These are phyloP conservation scores for Sanghuangporus baumii DNA, from an alignment of 1,284 basidiomycete genomes.

Conservation along the genomic window DNA sequence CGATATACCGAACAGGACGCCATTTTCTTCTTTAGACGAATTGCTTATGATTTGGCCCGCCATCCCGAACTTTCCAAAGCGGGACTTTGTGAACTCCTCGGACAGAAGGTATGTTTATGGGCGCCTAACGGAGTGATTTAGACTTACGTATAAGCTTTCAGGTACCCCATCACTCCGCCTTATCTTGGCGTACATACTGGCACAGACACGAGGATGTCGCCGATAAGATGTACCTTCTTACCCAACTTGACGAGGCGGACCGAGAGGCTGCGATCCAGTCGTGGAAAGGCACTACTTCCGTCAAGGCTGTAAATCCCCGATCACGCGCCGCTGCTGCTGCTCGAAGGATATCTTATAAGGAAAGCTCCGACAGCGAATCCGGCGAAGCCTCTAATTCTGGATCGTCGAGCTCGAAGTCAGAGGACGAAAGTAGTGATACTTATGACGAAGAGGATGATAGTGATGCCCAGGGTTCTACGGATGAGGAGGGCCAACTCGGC, in stretches of 20 bases:
- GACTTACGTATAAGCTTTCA: conserved; percentile 26
- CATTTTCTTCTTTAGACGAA: conserved; percentile 57
- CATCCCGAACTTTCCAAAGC: conserved; percentile 45
- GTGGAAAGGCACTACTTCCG: conserved; percentile 8
- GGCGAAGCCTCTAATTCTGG: not conserved
- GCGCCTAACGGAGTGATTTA: not conserved
- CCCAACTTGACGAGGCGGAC: conserved; percentile 23
- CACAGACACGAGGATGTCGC: conserved; percentile 53
- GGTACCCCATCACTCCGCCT: conserved; percentile 53
- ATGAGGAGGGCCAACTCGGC: conserved; percentile 50
- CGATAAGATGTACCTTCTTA: conserved; percentile 56
- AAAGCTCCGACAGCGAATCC: conserved; percentile 7
- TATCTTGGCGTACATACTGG: conserved; percentile 62
- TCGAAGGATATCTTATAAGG: conserved; percentile 6
- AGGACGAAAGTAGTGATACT: conserved; percentile 24
- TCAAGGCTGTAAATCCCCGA: not conserved
- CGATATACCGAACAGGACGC: conserved; percentile 61
- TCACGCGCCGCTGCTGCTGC: not conserved
- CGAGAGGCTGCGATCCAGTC: conserved; percentile 9
- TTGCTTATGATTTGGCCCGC: conserved; percentile 50
- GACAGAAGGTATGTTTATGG: conserved; percentile 41
- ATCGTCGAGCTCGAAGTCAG: conserved; percentile 23
- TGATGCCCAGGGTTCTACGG: conserved; percentile 21
- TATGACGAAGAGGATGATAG: conserved; percentile 21
- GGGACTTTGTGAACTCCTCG: conserved; percentile 48